Base-by-base conservation (phyloP, 371 early-diverging fungal species). In the Syncephalastrum monosporum region DNA sequence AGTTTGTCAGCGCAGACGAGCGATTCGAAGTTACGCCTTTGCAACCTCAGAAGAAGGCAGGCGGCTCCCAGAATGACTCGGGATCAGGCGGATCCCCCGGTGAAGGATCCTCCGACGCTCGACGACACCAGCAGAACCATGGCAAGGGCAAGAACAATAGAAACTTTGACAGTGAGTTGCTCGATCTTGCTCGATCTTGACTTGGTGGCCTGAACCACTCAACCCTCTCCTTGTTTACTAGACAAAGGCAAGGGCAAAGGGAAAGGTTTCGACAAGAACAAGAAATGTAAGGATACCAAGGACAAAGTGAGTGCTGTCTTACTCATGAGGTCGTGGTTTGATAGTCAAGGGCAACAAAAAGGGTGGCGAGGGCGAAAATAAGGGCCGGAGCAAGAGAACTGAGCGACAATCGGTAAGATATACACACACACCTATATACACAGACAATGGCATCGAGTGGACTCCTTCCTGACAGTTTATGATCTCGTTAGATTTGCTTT, bases 401-500 rank as follows among this genome's bases (percentile, higher is more conserved):
- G 63, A 29, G 75, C 73, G 70, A 78, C 73, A 68, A 14, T 59
- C 47, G 27, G 14, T 19, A n/a, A n/a, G 21, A 5, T 13, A 24
- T 23, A 4, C 2, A 21, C 21, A 4, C 2, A 21, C 21, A 21
- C 2, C 21, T 21, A 21, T 21, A 21, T 21, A 21, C 21, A 21
- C 7, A 24, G 4, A 21, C 24, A 13, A 41, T 46, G 13, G 24
- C 7, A 50, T 46, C 15, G 10, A 29, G 16, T 2, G 24, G 47
- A 25, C 6, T 8, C 47, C 17, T 45, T 52, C 27, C 46, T 25
- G 21, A 38, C 38, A 14, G 12, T 49, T 51, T 38, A 25, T 56
- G 29, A 60, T 55, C 3, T 29, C 10, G 46, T 19, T 47, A 84
- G 87, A 80, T 83, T 2, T 96, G 96, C 71, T 95, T 93, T 73